Evolutionary conservation across 768 basidiomycete species (phyloP), one percentile per base, ranked within the genome.

Genomic region (Coprinellus aureogranulatus): DNA sequence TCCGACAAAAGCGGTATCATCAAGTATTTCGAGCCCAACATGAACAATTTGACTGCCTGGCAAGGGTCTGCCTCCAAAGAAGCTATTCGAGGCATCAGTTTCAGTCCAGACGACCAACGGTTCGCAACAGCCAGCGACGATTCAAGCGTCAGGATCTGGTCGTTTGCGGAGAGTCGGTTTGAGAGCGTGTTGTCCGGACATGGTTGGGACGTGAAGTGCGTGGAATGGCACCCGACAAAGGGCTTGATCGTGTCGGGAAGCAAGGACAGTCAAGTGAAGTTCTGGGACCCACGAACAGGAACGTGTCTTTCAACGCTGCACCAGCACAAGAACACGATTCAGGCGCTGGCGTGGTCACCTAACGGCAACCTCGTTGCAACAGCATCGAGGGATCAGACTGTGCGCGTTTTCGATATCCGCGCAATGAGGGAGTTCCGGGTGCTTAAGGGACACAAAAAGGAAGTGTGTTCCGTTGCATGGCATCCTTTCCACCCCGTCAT

Each of bases 21-120:
- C 80, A 99, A 99, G 73, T 99, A 98, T 75, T 99, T 98, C 68
- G 94, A 98, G 63, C 93, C 93, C 31, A 97, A 98, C 72, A 94
- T 98, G 91, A 99, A 98, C 79, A 99, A 99, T 70, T 75, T 99
- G 64, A 92, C 90, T 5, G 92, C 92, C 18, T 96, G 94, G 85
- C 82, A 88, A 45, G 97, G 94, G 0, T 96, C 97, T 53, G 76
- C 77, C 77, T n/a, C 51, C 28, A 39, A 58, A 47, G 96, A 98
- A 71, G 92, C 94, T 6, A 91, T 98, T 59, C 84, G 96, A 37
- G 94, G 93, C 0, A 76, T 98, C 34, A 90, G 84, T 59, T 98
- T 96, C 70, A 91, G 92, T 64, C 94, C 95, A 14, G 87, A 97
- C 67, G 97, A 99, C 68, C 81, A 82, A 27, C 77, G 91, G 39